Conservation (phyloP, 1,139 yeast species). For the Taphrina deformans region DNA sequence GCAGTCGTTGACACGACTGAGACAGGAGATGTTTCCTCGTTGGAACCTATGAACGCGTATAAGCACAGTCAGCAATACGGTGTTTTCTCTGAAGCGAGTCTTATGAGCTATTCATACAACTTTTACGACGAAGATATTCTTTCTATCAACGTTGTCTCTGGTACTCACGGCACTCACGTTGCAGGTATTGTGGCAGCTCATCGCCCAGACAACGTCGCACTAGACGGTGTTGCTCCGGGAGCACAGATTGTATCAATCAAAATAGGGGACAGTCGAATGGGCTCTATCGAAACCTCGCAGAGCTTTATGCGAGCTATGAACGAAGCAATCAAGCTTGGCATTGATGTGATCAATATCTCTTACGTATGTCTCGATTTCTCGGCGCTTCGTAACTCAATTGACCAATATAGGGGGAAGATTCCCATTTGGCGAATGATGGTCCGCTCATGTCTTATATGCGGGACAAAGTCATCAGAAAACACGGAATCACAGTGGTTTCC, state of each 20-base stretch:
- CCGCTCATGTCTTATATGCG: constrained; percentile 34
- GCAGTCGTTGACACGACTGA: constrained; percentile 34
- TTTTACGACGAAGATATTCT: constrained; percentile 36
- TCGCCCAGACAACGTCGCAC: constrained; percentile 29
- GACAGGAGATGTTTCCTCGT: constrained; percentile 29
- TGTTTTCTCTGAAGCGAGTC: constrained; percentile 31
- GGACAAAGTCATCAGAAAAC: constrained; percentile 33
- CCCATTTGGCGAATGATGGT: constrained; percentile 34
- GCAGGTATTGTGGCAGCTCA: constrained; percentile 37
- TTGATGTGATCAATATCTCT: constrained; percentile 36
- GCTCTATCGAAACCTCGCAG: constrained; percentile 36
- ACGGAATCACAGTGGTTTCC: constrained; percentile 34
- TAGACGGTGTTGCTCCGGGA: constrained; percentile 37
- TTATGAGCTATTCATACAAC: constrained; percentile 35
- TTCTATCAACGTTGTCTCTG: constrained; percentile 34
- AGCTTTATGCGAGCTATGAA: constrained; percentile 36
- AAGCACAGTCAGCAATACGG: constrained; percentile 32
- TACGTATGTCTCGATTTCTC: constrained; percentile 1
- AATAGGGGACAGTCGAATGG: constrained; percentile 37
- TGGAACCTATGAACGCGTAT: constrained; percentile 35
- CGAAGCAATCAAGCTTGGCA: constrained; percentile 32
- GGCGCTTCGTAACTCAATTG: background rate
- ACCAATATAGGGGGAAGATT: constrained; percentile 33
- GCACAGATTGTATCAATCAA: constrained; percentile 37
- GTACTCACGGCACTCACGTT: constrained; percentile 38